A percentile compares a stretch with the other conserved stretches of the same genome.
phyloP scores from a whole-genome alignment of 441 rosid genomes.

The Eutrema salsugineum region DNA sequence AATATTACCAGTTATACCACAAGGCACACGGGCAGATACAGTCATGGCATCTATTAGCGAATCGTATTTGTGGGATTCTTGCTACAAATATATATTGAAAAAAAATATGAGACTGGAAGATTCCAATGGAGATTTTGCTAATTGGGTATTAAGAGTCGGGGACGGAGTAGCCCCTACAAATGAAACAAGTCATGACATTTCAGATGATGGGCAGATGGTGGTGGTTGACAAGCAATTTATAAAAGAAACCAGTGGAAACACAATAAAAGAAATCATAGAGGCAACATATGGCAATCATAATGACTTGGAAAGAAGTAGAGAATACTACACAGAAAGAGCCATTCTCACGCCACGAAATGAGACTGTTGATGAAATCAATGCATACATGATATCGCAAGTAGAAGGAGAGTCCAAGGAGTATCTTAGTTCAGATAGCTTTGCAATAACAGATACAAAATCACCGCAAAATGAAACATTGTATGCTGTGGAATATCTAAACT shows the following conservation, averaged over 20 bases:
- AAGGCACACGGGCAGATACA: background rate
- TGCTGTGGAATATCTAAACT: background rate
- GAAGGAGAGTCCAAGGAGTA: background rate
- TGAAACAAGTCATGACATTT: too few relatives aligned
- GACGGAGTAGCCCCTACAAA: background rate
- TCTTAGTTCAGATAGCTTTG: background rate
- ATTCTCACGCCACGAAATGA: background rate
- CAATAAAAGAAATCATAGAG: background rate
- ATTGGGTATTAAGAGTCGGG: background rate
- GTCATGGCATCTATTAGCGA: background rate
- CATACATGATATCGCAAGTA: background rate
- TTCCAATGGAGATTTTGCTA: background rate
- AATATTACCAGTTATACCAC: background rate
- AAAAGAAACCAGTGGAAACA: background rate
- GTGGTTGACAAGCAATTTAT: background rate
- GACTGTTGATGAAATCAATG: background rate
- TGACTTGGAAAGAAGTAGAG: too few relatives aligned
- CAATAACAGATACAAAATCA: background rate
- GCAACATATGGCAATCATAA: background rate
- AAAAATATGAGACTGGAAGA: background rate
- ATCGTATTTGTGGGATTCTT: background rate
- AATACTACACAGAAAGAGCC: background rate
- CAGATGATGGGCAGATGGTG: background rate
- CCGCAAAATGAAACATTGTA: background rate
- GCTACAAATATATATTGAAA: background rate